These are phyloP conservation scores for Syzygium jambos DNA, from an alignment of 345 rosid species.

Conservation along the genomic window DNA sequence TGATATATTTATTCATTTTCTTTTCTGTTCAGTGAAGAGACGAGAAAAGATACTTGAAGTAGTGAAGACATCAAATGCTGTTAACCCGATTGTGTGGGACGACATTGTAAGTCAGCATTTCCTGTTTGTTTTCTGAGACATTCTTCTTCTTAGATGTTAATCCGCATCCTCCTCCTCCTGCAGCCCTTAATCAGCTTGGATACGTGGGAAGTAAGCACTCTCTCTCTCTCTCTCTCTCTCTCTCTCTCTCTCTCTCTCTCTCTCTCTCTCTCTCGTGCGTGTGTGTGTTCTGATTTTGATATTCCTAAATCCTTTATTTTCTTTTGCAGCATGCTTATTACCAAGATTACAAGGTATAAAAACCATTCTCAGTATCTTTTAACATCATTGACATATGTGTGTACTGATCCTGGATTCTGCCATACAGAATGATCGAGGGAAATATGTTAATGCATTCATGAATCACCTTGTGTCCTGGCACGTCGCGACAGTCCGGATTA, in stretches of 20 bases:
- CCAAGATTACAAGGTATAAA: slow-evolving; percentile 75
- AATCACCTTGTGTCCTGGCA: slow-evolving; percentile 90
- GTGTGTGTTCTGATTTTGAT: background rate
- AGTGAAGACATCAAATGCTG: slow-evolving; percentile 64
- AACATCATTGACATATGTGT: background rate
- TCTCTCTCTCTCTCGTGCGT: too few species aligned
- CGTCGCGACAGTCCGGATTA: slow-evolving; percentile 60
- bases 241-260: background rate
- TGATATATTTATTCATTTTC: background rate
- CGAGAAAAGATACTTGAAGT: slow-evolving; percentile 65
- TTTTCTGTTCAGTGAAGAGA: slow-evolving; percentile 54
- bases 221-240: slow-evolving; percentile 1
- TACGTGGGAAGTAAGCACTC: slow-evolving; percentile 76
- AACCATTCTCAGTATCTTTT: background rate
- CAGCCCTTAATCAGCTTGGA: slow-evolving; percentile 92
- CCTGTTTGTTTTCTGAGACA: background rate
- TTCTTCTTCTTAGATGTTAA: background rate
- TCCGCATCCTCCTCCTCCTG: slow-evolving; percentile 4
- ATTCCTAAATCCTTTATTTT: background rate
- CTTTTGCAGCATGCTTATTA: slow-evolving; percentile 86
- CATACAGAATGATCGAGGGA: slow-evolving; percentile 62
- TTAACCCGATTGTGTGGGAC: slow-evolving; percentile 75
- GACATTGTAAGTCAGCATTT: slow-evolving; percentile 54
- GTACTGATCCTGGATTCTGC: background rate
- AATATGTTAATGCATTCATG: slow-evolving; percentile 60